Evolutionary conservation across 2,329 filamentous ascomycete genomes (phyloP).

Genomic region (Chrysosporium keratinophilum): DNA sequence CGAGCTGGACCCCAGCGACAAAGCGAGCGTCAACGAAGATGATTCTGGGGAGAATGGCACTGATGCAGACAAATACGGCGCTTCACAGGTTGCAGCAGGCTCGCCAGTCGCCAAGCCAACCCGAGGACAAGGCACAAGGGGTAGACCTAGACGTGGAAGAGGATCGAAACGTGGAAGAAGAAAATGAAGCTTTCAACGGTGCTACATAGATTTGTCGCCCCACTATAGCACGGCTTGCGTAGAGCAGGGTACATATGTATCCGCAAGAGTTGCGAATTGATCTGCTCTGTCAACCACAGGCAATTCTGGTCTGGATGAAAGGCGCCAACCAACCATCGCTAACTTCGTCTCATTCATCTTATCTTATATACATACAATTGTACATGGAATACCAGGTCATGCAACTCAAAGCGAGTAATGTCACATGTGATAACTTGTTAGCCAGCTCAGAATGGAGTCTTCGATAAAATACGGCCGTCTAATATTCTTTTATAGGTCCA

Average conservation of each 20-base stretch:
- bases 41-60: slow-evolving; percentile 32
- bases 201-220: not conserved
- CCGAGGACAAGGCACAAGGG: slow-evolving; percentile 27
- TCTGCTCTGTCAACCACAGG: not conserved
- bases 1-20: slow-evolving; percentile 28
- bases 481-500: slow-evolving; percentile 1
- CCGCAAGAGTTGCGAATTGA: too few species aligned
- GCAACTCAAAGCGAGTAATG: not conserved
- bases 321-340: not conserved
- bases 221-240: too few species aligned
- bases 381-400: slow-evolving; percentile 8
- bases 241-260: too few species aligned
- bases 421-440: not conserved
- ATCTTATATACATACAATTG: slow-evolving; percentile 10
- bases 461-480: slow-evolving; percentile 6
- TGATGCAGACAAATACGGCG: slow-evolving; percentile 31
- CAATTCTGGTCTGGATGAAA: not conserved
- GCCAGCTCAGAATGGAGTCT: not conserved
- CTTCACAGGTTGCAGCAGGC: slow-evolving; percentile 27
- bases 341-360: slow-evolving; percentile 3
- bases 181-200: slow-evolving; percentile 12
- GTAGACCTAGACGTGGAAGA: slow-evolving; percentile 24
- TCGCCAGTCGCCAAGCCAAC: slow-evolving; percentile 30
- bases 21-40: slow-evolving; percentile 29
- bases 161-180: slow-evolving; percentile 30